Conservation (phyloP, 2,329 filamentous ascomycete genomes). For the Diaporthe longicolla region DNA sequence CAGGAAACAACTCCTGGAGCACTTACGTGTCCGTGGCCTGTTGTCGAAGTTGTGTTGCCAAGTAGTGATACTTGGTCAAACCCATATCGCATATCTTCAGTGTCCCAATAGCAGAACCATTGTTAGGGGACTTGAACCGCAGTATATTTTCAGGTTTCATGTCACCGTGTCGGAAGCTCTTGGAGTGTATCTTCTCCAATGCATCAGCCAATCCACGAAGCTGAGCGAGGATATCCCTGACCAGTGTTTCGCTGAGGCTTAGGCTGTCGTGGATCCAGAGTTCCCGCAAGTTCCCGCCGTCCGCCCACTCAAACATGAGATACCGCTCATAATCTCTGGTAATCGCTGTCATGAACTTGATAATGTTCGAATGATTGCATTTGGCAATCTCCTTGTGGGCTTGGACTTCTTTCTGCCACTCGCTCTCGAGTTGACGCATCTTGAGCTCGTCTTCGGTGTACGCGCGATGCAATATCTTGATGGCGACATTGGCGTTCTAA, state of each 20-base stretch:
- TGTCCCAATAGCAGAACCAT: neutral
- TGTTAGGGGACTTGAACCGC: neutral
- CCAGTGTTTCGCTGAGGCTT: neutral
- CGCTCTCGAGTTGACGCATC: neutral
- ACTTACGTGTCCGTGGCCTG: neutral
- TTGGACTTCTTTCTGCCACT: neutral
- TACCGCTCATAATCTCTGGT: slow-evolving; percentile 21
- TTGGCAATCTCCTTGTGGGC: neutral
- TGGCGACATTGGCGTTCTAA: neutral
- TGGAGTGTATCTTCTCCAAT: slow-evolving; percentile 29
- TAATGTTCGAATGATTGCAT: neutral
- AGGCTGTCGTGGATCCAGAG: neutral
- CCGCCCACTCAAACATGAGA: slow-evolving; percentile 41
- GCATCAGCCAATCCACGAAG: slow-evolving; percentile 28
- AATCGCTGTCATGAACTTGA: slow-evolving; percentile 6
- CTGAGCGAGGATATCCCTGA: neutral
- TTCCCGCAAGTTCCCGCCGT: slow-evolving; percentile 36
- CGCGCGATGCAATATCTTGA: neutral
- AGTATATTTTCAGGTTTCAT: slow-evolving; percentile 33
- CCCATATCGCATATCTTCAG: slow-evolving; percentile 31
- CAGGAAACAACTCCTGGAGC: too few relatives aligned
- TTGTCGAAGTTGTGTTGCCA: slow-evolving; percentile 42
- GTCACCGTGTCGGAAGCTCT: slow-evolving; percentile 21
- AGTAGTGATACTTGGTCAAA: slow-evolving; percentile 12
- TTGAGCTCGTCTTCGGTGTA: neutral